Percentiles rank a stretch among this genome's conserved stretches.
Evolutionary conservation across 352 stramenopile species (phyloP).

Genomic region (Blastocystis sp.): DNA sequence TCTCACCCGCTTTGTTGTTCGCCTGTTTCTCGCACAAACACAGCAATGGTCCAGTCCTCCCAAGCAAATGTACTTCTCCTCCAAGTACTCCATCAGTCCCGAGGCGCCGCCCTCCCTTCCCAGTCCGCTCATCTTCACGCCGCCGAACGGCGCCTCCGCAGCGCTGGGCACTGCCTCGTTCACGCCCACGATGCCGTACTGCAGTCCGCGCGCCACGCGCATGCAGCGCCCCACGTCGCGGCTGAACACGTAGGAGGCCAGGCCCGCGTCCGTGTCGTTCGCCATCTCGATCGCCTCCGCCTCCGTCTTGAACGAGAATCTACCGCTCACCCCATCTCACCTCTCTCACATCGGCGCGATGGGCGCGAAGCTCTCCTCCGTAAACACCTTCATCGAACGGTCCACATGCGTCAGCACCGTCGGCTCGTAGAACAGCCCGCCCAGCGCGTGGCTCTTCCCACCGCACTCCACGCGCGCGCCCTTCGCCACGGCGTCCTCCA

Average conservation of each 20-base stretch:
- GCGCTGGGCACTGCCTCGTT: constrained; percentile 85
- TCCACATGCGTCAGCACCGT: constrained; percentile 85
- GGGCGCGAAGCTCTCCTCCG: constrained; percentile 92
- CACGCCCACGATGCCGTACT: constrained; percentile 88
- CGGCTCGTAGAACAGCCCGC: constrained; percentile 86
- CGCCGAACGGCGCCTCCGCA: constrained; percentile 82
- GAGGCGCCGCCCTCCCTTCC: constrained; percentile 74
- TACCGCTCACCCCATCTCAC: background rate
- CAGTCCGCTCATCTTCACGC: constrained; percentile 84
- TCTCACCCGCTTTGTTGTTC: background rate
- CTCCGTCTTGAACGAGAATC: constrained; percentile 85
- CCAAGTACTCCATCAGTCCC: constrained; percentile 86
- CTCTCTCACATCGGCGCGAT: constrained; percentile 80
- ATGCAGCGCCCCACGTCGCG: constrained; percentile 82
- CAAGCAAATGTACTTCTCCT: constrained; percentile 91
- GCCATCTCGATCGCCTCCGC: constrained; percentile 88
- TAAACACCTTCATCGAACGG: constrained; percentile 82
- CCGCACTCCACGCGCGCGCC: constrained; percentile 83
- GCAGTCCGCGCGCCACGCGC: constrained; percentile 80
- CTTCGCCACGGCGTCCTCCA: constrained; percentile 78
- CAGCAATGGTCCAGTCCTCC: constrained; percentile 71
- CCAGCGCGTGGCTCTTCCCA: constrained; percentile 75
- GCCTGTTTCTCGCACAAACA: constrained; percentile 4
- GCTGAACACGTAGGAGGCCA: constrained; percentile 91
- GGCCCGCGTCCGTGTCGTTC: constrained; percentile 85